Evolutionary conservation across 2,329 filamentous ascomycete genomes (phyloP).

Genomic region (Penicillium sp.): DNA sequence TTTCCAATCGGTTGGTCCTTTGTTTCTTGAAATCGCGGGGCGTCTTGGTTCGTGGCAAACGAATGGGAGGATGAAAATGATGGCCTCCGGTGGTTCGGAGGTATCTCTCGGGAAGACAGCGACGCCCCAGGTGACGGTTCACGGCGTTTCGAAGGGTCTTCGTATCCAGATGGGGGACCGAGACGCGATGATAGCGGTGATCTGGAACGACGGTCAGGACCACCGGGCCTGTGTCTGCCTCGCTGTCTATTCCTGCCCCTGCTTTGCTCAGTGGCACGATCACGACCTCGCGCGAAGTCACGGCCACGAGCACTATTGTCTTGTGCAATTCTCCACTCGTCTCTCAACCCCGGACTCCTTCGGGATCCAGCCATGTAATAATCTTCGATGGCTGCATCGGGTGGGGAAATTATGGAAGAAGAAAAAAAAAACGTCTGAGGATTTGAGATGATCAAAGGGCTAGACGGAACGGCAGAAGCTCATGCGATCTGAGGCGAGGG

Average conservation of each 20-base stretch:
- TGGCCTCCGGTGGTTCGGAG: slow-evolving; percentile 17
- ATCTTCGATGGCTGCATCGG: slow-evolving; percentile 41
- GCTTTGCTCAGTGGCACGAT: slow-evolving; percentile 30
- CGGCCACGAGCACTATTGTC: slow-evolving; percentile 33
- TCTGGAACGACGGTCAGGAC: slow-evolving; percentile 39
- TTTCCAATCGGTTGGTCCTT: slow-evolving; percentile 19
- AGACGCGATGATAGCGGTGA: slow-evolving; percentile 35
- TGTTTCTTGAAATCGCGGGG: slow-evolving; percentile 18
- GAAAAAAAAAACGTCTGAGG: background rate
- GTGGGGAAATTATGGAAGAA: slow-evolving; percentile 3
- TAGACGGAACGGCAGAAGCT: background rate
- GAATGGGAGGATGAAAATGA: slow-evolving; percentile 17
- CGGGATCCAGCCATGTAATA: slow-evolving; percentile 49
- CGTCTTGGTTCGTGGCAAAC: slow-evolving; percentile 19
- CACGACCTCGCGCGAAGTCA: slow-evolving; percentile 43
- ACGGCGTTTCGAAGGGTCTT: slow-evolving; percentile 26
- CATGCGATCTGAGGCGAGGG: background rate
- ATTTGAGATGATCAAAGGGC: background rate
- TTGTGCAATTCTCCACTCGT: slow-evolving; percentile 47
- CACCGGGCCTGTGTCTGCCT: slow-evolving; percentile 28
- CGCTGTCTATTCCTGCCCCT: slow-evolving; percentile 7
- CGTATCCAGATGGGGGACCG: slow-evolving; percentile 26
- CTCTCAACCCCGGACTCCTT: slow-evolving; percentile 48
- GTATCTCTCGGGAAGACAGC: background rate
- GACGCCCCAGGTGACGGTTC: slow-evolving; percentile 25